phyloP scores from a whole-genome alignment of 768 basidiomycete species.

The Boletus tomentosulus region DNA sequence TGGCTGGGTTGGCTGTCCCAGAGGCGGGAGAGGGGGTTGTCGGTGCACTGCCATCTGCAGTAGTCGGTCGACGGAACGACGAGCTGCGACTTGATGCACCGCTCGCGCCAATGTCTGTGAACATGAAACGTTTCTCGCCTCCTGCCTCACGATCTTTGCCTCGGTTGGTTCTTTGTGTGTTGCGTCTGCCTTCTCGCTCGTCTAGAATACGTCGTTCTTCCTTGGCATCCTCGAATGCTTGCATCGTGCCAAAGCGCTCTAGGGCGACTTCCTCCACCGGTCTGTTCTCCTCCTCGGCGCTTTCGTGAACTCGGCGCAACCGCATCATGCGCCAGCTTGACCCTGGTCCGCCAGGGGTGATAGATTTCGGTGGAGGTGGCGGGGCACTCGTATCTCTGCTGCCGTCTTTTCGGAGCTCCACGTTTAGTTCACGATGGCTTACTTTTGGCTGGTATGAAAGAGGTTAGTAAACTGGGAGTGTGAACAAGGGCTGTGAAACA shows the following conservation, averaged over 20 bases:
- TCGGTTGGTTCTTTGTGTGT: constrained; percentile 35
- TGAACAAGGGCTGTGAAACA: constrained; percentile 22
- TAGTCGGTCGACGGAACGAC: constrained; percentile 83
- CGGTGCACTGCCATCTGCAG: constrained; percentile 47
- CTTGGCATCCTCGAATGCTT: constrained; percentile 84
- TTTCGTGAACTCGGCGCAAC: constrained; percentile 82
- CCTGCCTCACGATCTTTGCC: constrained; percentile 37
- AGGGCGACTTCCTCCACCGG: constrained; percentile 74
- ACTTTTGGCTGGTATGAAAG: constrained; percentile 46
- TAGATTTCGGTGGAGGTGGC: constrained; percentile 41
- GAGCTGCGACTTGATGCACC: constrained; percentile 74
- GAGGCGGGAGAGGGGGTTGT: constrained; percentile 51
- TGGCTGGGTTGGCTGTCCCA: constrained; percentile 26
- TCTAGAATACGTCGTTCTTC: constrained; percentile 85
- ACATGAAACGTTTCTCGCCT: constrained; percentile 59
- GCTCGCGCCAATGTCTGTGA: constrained; percentile 60
- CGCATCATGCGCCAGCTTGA: constrained; percentile 99
- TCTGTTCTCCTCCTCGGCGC: constrained; percentile 78
- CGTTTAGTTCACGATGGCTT: constrained; percentile 61
- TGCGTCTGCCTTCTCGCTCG: constrained; percentile 62
- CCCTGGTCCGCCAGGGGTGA: constrained; percentile 84
- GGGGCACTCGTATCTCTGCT: constrained; percentile 36
- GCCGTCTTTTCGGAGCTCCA: constrained; percentile 45
- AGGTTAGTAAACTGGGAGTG: constrained; percentile 3
- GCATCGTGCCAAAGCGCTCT: constrained; percentile 83